These are phyloP conservation scores for Starmerella apicola DNA, from an alignment of 805 yeast genomes.

Conservation along the genomic window DNA sequence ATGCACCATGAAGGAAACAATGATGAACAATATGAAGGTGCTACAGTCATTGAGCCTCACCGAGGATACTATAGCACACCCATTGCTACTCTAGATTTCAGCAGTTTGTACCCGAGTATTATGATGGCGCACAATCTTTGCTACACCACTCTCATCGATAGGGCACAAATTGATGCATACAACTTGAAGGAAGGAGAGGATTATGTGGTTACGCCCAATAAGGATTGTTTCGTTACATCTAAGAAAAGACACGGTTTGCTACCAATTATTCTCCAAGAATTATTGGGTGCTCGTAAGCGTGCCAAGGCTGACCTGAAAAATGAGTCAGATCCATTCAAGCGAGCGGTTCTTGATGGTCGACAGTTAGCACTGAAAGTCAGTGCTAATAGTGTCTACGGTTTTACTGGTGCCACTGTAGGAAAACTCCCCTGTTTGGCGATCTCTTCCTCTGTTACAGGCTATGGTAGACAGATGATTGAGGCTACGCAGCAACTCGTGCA, in stretches of 20 bases:
- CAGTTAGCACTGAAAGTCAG: conserved; percentile 92
- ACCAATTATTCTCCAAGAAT: conserved; percentile 83
- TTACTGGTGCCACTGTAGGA: conserved; percentile 98
- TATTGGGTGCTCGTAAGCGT: conserved; percentile 79
- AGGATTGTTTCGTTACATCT: conserved; percentile 74
- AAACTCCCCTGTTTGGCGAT: conserved; percentile 93
- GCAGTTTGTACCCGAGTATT: conserved; percentile 92
- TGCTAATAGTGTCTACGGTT: conserved; percentile 97
- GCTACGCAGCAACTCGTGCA: conserved; percentile 78
- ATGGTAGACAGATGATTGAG: conserved; percentile 95
- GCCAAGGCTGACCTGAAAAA: conserved; percentile 84
- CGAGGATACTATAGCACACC: conserved; percentile 96
- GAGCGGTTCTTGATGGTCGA: conserved; percentile 91
- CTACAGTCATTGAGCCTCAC: conserved; percentile 93
- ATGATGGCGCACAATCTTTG: conserved; percentile 99
- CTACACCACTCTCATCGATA: conserved; percentile 75
- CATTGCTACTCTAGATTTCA: conserved; percentile 94
- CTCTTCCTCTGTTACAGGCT: conserved; percentile 89
- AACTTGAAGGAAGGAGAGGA: conserved; percentile 58
- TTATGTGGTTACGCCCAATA: conserved; percentile 79
- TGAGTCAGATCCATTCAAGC: conserved; percentile 87
- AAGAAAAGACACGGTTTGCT: conserved; percentile 66
- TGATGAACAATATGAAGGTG: conserved; percentile 96
- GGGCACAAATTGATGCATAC: conserved; percentile 47
- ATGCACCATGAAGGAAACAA: conserved; percentile 63